Evolutionary conservation across 495 filamentous ascomycete genomes (phyloP).

Genomic region (Hyaloscypha hepaticicola): DNA sequence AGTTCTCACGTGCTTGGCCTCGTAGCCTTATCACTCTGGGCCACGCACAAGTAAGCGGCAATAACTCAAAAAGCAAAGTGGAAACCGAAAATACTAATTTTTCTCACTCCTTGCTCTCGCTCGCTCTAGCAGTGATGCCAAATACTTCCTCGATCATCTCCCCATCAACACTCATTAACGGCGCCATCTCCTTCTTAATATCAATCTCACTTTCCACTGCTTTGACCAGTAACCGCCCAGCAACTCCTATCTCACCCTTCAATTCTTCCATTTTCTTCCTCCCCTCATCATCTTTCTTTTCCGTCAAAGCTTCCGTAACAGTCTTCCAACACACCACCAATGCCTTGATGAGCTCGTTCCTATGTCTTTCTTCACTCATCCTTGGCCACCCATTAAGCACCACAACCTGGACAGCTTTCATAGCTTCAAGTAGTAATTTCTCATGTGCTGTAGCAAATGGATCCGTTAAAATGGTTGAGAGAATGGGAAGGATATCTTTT

Average conservation of each 20-base stretch:
- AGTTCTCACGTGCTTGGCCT: no score
- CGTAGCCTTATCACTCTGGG: no score
- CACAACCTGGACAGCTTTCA: constrained; percentile 53
- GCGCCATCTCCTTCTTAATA: constrained; percentile 33
- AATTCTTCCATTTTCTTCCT: constrained; percentile 47
- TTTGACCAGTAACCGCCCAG: constrained; percentile 22
- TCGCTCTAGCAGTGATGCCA: not conserved
- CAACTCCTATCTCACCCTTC: constrained; percentile 45
- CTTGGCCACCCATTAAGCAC: constrained; percentile 75
- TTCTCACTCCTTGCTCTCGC: no score
- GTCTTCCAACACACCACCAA: constrained; percentile 67
- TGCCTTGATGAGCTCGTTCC: constrained; percentile 66
- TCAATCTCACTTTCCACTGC: constrained; percentile 29
- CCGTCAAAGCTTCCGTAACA: constrained; percentile 26
- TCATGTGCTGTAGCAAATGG: constrained; percentile 65
- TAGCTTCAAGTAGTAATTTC: constrained; percentile 52
- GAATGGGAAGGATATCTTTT: constrained; percentile 65
- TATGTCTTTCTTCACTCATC: constrained; percentile 53
- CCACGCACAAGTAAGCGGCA: no score
- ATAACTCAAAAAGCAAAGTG: no score
- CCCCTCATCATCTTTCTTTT: constrained; percentile 57
- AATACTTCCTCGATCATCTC: not conserved
- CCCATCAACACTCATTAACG: constrained; percentile 44
- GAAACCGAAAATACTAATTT: no score
- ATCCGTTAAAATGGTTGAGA: constrained; percentile 63